phyloP scores from a whole-genome alignment of 1,284 basidiomycete species.

The Cystobasidium sp. region DNA sequence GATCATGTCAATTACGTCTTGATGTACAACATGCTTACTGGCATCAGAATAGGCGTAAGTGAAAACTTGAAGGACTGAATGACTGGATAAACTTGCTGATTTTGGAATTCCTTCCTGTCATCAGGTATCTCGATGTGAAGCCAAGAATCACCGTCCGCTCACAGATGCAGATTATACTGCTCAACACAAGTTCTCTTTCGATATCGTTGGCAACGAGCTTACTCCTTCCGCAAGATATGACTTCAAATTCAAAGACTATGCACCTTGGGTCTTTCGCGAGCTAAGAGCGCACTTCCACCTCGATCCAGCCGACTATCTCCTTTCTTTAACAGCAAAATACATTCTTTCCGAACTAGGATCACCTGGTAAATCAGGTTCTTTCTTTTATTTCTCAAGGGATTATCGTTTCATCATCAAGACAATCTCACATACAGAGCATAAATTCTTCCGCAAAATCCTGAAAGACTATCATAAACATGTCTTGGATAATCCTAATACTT shows the following conservation, averaged over 20 bases:
- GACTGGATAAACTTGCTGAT: background rate
- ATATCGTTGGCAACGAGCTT: conserved; percentile 95
- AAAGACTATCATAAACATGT: conserved; percentile 86
- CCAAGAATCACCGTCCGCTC: conserved; percentile 84
- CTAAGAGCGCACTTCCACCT: conserved; percentile 92
- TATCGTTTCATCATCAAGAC: conserved; percentile 99
- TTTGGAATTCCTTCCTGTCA: background rate
- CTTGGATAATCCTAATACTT: conserved; percentile 87
- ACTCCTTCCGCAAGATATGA: conserved; percentile 95
- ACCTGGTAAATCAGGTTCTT: conserved; percentile 95
- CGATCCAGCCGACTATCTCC: conserved; percentile 94
- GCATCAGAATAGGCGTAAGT: conserved; percentile 89
- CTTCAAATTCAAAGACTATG: conserved; percentile 99
- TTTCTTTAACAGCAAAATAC: conserved; percentile 95
- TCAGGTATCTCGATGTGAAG: conserved; percentile 91
- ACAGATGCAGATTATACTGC: conserved; percentile 86
- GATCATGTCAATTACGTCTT: conserved; percentile 97
- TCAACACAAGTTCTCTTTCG: conserved; percentile 94
- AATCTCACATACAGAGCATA: conserved; percentile 91
- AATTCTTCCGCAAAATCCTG: conserved; percentile 84
- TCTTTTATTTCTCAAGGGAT: conserved; percentile 99
- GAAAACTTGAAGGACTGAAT: background rate
- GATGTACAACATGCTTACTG: conserved; percentile 99
- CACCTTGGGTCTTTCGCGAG: conserved; percentile 95
- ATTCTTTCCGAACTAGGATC: conserved; percentile 98